These are phyloP conservation scores for Spencermartinsiella ligniputridi DNA, from an alignment of 1,139 yeast species.

Conservation along the genomic window DNA sequence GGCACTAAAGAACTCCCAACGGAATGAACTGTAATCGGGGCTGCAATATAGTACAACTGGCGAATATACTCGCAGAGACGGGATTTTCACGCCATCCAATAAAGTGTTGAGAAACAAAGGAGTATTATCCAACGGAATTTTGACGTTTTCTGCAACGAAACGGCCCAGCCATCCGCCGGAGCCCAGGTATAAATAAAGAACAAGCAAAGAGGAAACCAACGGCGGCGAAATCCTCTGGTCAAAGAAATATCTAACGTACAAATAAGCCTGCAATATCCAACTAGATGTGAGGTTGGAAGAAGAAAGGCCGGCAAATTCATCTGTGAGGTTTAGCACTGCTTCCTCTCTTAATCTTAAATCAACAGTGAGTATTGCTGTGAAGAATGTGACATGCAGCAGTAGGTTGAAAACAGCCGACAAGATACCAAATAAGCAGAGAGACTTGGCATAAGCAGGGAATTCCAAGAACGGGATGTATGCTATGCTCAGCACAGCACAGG, in stretches of 20 bases:
- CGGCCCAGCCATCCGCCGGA: neutral
- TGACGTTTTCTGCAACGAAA: neutral
- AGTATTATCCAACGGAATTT: neutral
- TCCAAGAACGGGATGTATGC: constrained; percentile 9
- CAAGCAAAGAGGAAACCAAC: neutral
- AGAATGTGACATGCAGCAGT: constrained; percentile 55
- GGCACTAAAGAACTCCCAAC: neutral
- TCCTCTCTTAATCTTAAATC: constrained; percentile 51
- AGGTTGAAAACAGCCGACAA: constrained; percentile 52
- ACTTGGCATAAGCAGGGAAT: constrained; percentile 34
- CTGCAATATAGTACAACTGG: neutral
- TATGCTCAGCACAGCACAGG: neutral
- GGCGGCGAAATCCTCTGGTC: neutral
- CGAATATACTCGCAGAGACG: neutral
- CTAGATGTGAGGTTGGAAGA: constrained; percentile 37
- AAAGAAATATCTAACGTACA: neutral
- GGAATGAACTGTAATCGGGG: neutral
- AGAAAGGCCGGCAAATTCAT: neutral
- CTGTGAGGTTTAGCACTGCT: neutral
- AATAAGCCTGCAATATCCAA: constrained; percentile 42
- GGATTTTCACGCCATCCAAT: neutral
- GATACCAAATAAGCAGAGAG: constrained; percentile 40
- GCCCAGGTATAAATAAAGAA: neutral
- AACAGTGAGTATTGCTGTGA: constrained; percentile 59
- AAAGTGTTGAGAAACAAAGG: neutral